phyloP scores from a whole-genome alignment of 2,329 filamentous ascomycete genomes.

The Neospermospora avenae region DNA sequence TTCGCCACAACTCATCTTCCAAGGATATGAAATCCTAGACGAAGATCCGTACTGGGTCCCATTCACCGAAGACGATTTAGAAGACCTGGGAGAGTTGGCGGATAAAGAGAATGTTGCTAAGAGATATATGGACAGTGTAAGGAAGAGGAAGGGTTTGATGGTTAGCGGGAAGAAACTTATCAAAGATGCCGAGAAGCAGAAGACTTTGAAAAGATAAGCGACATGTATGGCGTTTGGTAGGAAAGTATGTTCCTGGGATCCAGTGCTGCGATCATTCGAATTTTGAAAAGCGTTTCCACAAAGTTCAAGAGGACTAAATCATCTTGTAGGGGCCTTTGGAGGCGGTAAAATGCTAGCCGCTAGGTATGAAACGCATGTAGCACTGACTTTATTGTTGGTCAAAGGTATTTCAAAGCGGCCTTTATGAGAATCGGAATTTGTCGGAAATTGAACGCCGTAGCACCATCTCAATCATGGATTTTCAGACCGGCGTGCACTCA shows the following conservation, averaged over 20 bases:
- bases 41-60: conserved; percentile 98
- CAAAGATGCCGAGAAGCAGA: conserved; percentile 89
- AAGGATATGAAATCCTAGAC: conserved; percentile 88
- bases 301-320: no score
- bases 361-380: no score
- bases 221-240: background rate
- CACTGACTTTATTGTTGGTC: no score
- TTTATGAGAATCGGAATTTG: no score
- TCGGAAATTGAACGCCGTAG: no score
- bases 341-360: no score
- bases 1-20: conserved; percentile 88
- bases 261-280: no score
- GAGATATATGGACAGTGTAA: conserved; percentile 88
- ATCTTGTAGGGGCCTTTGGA: no score
- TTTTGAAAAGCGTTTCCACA: no score
- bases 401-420: no score
- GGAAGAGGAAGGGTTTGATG: conserved; percentile 81
- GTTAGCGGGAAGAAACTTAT: conserved; percentile 74
- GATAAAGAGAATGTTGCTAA: conserved; percentile 96
- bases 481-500: no score
- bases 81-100: conserved; percentile 90
- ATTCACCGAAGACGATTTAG: conserved; percentile 91
- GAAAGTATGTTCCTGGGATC: background rate
- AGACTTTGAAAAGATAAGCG: conserved; percentile 58
- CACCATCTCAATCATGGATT: no score